phyloP scores from a whole-genome alignment of 148 eudicot species.

The Tetragonia tetragonoides region DNA sequence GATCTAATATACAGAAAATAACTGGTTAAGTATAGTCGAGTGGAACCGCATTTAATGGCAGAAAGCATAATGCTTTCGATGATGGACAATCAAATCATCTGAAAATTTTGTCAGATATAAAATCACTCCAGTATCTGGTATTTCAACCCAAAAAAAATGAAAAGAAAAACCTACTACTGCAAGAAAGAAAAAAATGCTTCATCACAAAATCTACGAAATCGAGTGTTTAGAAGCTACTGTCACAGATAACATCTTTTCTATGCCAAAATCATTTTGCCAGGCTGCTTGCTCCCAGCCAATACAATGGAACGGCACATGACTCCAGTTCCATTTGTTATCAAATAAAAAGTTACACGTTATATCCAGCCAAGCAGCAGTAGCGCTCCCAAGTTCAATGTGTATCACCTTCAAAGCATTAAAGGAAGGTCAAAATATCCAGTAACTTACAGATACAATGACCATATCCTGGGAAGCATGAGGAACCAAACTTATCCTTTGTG shows the following conservation, averaged over 20 bases:
- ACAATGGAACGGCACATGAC: not conserved
- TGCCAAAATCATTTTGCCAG: constrained; percentile 2
- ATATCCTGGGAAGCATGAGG: not conserved
- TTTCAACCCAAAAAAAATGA: not conserved
- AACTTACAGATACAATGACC: constrained; percentile 3
- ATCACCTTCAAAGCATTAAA: not conserved
- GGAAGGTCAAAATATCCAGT: not conserved
- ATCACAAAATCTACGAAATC: not conserved
- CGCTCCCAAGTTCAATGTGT: not conserved
- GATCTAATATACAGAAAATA: no score
- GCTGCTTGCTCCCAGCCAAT: not conserved
- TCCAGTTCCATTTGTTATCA: not conserved
- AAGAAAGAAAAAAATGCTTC: not conserved
- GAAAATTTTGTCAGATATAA: not conserved
- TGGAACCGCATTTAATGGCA: not conserved
- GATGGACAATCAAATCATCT: not conserved
- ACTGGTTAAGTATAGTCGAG: not conserved
- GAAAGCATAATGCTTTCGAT: not conserved
- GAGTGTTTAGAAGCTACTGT: not conserved
- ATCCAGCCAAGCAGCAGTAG: not conserved
- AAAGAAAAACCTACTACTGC: not conserved
- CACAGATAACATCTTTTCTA: not conserved
- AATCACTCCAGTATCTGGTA: not conserved
- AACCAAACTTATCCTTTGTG: not conserved
- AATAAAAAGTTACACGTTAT: no score